These are phyloP conservation scores for Plantago rigida DNA, from an alignment of 305 asterid genomes.

Conservation along the genomic window DNA sequence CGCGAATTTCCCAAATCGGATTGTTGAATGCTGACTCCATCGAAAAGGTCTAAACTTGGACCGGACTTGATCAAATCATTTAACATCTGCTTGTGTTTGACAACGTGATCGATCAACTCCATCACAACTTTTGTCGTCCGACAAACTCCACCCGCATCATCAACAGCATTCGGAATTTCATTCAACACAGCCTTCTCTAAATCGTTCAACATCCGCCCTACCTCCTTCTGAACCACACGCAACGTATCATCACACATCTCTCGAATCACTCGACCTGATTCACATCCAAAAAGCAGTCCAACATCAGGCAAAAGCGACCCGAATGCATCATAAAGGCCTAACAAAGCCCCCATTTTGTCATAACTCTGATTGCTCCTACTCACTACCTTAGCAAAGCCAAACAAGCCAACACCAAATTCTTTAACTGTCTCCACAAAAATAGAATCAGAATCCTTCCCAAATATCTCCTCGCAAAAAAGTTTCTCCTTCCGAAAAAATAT, in stretches of 20 bases:
- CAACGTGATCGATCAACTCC: constrained; percentile 28
- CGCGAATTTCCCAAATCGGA: constrained; percentile 22
- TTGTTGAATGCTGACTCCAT: constrained; percentile 16
- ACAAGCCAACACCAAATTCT: constrained; percentile 31
- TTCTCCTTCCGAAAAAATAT: constrained; percentile 40
- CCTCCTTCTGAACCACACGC: constrained; percentile 31
- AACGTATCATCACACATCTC: constrained; percentile 6
- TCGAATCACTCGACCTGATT: constrained; percentile 28
- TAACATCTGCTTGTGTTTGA: constrained; percentile 27
- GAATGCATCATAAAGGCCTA: constrained; percentile 34
- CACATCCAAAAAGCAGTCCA: constrained; percentile 29
- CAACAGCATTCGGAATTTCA: constrained; percentile 16
- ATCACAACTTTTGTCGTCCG: constrained; percentile 29
- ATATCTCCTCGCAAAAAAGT: constrained; percentile 35
- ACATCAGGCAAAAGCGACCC: constrained; percentile 24
- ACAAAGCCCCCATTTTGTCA: constrained; percentile 33
- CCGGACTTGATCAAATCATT: constrained; percentile 26
- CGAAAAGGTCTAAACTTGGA: constrained; percentile 28
- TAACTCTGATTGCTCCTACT: constrained; percentile 32
- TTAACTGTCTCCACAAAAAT: constrained; percentile 38
- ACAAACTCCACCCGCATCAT: constrained; percentile 33
- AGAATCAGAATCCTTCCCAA: constrained; percentile 23
- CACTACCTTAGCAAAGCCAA: constrained; percentile 39
- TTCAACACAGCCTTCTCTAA: constrained; percentile 28
- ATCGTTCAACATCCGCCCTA: constrained; percentile 36